These are phyloP conservation scores for Peterozyma xylosa DNA, from an alignment of 805 yeast species.

Conservation along the genomic window DNA sequence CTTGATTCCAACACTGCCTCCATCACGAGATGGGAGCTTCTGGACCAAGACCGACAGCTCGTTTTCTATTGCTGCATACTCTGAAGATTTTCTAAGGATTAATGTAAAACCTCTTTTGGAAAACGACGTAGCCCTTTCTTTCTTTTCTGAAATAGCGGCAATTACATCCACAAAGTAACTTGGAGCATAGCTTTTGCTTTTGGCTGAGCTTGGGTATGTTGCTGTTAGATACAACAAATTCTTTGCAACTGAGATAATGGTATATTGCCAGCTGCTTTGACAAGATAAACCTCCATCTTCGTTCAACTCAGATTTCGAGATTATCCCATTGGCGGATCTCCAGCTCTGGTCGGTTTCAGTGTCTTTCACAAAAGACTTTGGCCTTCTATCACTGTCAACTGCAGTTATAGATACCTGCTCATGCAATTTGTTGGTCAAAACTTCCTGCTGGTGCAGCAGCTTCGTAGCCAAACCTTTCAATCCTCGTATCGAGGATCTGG, in stretches of 20 bases:
- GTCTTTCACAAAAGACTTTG: too few species aligned
- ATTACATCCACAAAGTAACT: constrained; percentile 39
- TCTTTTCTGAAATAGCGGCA: not conserved
- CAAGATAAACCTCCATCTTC: constrained; percentile 4
- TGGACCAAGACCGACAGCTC: too few species aligned
- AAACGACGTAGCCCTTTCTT: not conserved
- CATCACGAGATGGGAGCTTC: too few species aligned
- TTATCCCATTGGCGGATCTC: not conserved
- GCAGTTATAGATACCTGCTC: too few species aligned
- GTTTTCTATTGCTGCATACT: too few species aligned
- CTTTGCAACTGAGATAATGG: constrained; percentile 43
- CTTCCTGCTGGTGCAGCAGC: too few species aligned
- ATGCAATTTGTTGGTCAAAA: too few species aligned
- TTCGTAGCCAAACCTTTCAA: too few species aligned
- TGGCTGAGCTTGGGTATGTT: constrained; percentile 55
- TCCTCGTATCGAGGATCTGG: too few species aligned
- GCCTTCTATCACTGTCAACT: too few species aligned
- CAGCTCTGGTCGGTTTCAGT: too few species aligned
- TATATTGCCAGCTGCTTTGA: constrained; percentile 54
- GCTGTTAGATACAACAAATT: constrained; percentile 54
- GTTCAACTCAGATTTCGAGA: not conserved
- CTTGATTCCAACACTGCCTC: too few species aligned
- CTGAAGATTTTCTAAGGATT: constrained; percentile 15
- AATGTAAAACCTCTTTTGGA: constrained; percentile 24
- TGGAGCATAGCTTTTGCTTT: constrained; percentile 54